Evolutionary conservation across 106 monocot genomes (phyloP), one percentile per base, ranked within the genome.

Genomic region (Platanthera guangdongensis): DNA sequence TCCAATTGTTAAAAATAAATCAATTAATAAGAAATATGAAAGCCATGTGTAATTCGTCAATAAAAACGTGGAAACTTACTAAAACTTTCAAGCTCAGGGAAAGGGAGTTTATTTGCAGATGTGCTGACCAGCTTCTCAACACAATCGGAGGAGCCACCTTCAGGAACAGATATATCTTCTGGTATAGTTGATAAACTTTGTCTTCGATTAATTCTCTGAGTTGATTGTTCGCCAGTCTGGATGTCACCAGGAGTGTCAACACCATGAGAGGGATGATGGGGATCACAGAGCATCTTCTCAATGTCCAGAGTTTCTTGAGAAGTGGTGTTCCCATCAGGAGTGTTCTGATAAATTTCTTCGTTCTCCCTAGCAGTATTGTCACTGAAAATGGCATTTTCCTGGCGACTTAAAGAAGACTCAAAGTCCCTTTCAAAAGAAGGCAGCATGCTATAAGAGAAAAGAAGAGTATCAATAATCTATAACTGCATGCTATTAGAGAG

Each of bases 141-240:
- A 49, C 25, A 25, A 7, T 79, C 67, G 9, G 76, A 59, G 77
- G 74, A 57, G 18, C 59, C 81, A 8, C 10, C 78, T 65, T 64
- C 84, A 21, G 81, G 79, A 83, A 77, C 10, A 8, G 82, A 79
- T 63, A 71, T 16, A 16, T 9, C 59, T 82, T 83, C 85, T 9
- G 57, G 55, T 46, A 81, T 81, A 12, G 86, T 84, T 55, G 90
- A 94, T 50, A 81, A 75, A 62, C 52, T 78, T 3, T 52, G 78
- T 30, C 68, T 81, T 57, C 53, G 47, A 3, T 46, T 80, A 15
- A 47, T 75, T 4, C 28, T 11, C 5, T 49, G 78, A 73, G 68
- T 32, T 64, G 74, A 76, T 30, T 74, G 51, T 52, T 82, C 82
- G 67, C 71, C 72, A 72, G 22, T 21, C 14, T 22, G 50, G 3